phyloP scores from a whole-genome alignment of 2,329 filamentous ascomycete species.

The Plectosphaerella sp. region DNA sequence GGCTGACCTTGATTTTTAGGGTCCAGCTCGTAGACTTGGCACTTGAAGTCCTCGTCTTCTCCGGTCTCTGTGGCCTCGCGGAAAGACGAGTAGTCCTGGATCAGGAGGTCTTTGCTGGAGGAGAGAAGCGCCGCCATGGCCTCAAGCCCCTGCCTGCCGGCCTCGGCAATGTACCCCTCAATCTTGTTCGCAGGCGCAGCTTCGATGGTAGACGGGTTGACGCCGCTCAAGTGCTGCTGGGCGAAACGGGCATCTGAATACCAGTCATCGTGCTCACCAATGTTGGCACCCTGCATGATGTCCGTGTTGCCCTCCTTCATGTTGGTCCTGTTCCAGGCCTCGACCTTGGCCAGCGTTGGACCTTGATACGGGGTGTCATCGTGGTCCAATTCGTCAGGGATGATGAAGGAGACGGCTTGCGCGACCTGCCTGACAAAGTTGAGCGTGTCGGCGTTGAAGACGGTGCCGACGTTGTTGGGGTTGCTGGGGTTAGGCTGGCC shows the following conservation, averaged over 20 bases:
- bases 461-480: conserved; percentile 23
- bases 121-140: conserved; percentile 23
- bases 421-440: conserved; percentile 14
- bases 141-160: conserved; percentile 23
- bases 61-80: conserved; percentile 27
- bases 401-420: background rate
- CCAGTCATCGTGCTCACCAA: conserved; percentile 27
- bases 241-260: conserved; percentile 33
- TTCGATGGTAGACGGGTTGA: conserved; percentile 40
- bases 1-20: conserved; percentile 21
- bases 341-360: conserved; percentile 19
- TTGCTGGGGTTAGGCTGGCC: conserved; percentile 24
- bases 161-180: conserved; percentile 26
- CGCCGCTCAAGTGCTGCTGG: conserved; percentile 37
- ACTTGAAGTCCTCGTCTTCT: conserved; percentile 17
- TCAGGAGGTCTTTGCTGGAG: conserved; percentile 26
- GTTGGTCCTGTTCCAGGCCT: conserved; percentile 26
- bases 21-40: conserved; percentile 32
- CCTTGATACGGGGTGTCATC: conserved; percentile 16
- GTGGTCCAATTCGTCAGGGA: background rate
- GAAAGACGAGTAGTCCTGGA: conserved; percentile 40
- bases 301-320: conserved; percentile 25
- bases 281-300: conserved; percentile 24
- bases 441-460: conserved; percentile 18
- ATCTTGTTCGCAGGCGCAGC: conserved; percentile 26